Percentiles rank a stretch among this genome's conserved stretches.
Conservation (phyloP, 768 basidiomycete genomes). For the Lentinula raphanica region DNA sequence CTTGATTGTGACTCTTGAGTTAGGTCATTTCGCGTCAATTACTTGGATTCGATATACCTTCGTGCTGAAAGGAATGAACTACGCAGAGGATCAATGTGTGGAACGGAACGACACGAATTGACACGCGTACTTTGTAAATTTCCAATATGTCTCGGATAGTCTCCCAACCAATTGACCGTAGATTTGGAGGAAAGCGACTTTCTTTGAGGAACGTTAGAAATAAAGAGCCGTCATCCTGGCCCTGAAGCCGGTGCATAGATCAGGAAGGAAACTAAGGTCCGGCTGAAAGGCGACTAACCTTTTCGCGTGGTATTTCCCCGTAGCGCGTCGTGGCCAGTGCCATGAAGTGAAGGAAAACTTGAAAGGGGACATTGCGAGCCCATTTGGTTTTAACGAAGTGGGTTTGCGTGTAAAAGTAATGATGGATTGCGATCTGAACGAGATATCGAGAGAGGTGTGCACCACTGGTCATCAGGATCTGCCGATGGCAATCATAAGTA, state of each 20-base stretch:
- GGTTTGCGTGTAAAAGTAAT: constrained; percentile 67
- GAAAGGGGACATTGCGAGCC: constrained; percentile 60
- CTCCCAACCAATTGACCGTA: constrained; percentile 59
- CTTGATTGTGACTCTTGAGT: constrained; percentile 25
- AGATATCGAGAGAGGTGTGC: constrained; percentile 78
- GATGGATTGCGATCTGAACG: constrained; percentile 71
- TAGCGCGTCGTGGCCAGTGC: constrained; percentile 51
- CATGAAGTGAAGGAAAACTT: constrained; percentile 62
- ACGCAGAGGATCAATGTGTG: constrained; percentile 7
- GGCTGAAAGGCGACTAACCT: constrained; percentile 26
- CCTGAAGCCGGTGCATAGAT: constrained; percentile 26
- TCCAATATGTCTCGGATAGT: constrained; percentile 60
- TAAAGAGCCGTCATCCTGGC: constrained; percentile 68
- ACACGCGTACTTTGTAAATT: constrained; percentile 55
- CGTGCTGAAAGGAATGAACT: constrained; percentile 77
- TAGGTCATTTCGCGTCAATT: neutral
- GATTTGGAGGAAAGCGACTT: constrained; percentile 54
- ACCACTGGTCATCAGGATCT: constrained; percentile 73
- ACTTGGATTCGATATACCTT: constrained; percentile 41
- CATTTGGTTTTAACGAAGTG: constrained; percentile 74
- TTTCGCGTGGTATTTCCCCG: constrained; percentile 62
- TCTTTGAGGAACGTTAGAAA: constrained; percentile 66
- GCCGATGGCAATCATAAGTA: constrained; percentile 10
- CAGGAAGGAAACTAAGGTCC: constrained; percentile 1
- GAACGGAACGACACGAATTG: constrained; percentile 10